These are phyloP conservation scores for Lenwebbia sp. DNA, from an alignment of 345 rosid species.

Conservation along the genomic window DNA sequence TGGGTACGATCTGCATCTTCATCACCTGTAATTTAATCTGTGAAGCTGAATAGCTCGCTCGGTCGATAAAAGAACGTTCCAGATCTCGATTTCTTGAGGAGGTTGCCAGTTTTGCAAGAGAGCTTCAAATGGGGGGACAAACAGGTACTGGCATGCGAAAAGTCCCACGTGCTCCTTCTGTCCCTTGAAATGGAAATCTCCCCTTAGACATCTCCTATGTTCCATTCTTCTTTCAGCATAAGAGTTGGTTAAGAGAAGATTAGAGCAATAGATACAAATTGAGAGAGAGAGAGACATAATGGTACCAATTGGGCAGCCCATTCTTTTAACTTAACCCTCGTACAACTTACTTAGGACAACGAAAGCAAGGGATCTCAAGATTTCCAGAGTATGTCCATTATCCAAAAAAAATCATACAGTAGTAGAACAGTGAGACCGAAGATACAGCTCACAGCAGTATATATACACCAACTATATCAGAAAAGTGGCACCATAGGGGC, in stretches of 20 bases:
- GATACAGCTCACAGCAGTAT: background rate
- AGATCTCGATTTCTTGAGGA: background rate
- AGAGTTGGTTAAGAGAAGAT: background rate
- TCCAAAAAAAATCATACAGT: background rate
- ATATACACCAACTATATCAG: background rate
- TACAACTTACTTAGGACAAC: background rate
- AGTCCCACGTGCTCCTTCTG: background rate
- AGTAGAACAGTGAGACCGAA: background rate
- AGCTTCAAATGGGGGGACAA: background rate
- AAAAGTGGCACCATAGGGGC: background rate
- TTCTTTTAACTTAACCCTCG: background rate
- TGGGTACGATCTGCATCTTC: background rate
- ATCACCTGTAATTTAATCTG: background rate
- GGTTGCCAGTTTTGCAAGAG: background rate
- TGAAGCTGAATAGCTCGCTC: background rate
- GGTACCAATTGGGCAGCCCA: background rate
- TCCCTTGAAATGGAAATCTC: background rate
- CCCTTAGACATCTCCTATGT: background rate
- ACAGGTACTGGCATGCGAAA: background rate
- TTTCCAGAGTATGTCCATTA: background rate
- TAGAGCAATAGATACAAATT: background rate
- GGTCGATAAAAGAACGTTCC: background rate
- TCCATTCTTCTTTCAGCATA: background rate
- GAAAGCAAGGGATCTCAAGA: background rate
- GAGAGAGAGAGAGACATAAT: background rate